These are phyloP conservation scores for Phytophthora sp. DNA, from an alignment of 352 stramenopile genomes.

Conservation along the genomic window DNA sequence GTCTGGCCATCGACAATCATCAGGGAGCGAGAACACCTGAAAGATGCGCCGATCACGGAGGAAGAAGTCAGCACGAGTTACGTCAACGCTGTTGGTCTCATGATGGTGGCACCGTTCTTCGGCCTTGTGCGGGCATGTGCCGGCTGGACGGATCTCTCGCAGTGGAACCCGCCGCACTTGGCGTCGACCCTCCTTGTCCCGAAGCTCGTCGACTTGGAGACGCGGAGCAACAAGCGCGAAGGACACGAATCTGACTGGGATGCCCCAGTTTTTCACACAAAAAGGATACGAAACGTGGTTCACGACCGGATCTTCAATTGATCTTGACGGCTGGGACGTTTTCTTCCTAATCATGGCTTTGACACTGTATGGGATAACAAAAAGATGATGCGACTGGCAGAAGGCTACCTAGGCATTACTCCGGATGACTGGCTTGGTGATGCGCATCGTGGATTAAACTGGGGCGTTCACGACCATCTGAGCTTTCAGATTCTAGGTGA, in stretches of 20 bases:
- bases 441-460: conserved; percentile 31
- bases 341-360: conserved; percentile 56
- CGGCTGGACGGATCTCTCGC: conserved; percentile 19
- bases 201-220: conserved; percentile 22
- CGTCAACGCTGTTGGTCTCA: conserved; percentile 12
- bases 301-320: conserved; percentile 46
- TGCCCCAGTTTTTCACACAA: conserved; percentile 58
- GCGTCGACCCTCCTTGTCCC: conserved; percentile 16
- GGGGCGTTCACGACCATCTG: conserved; percentile 62
- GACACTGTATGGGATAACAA: conserved; percentile 42
- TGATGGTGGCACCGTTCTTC: conserved; percentile 23
- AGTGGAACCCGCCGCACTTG: conserved; percentile 24
- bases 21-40: conserved; percentile 41
- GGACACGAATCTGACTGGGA: conserved; percentile 37
- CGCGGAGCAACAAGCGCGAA: conserved; percentile 20
- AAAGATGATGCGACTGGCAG: conserved; percentile 46
- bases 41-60: conserved; percentile 29
- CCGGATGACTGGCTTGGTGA: conserved; percentile 39
- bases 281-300: conserved; percentile 61
- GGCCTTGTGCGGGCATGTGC: conserved; percentile 14
- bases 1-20: no score
- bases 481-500: conserved; percentile 53
- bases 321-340: conserved; percentile 53
- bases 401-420: conserved; percentile 40
- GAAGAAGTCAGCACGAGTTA: conserved; percentile 23